Evolutionary conservation across 305 asterid genomes (phyloP).

Genomic region (Caryopteris hybrid): DNA sequence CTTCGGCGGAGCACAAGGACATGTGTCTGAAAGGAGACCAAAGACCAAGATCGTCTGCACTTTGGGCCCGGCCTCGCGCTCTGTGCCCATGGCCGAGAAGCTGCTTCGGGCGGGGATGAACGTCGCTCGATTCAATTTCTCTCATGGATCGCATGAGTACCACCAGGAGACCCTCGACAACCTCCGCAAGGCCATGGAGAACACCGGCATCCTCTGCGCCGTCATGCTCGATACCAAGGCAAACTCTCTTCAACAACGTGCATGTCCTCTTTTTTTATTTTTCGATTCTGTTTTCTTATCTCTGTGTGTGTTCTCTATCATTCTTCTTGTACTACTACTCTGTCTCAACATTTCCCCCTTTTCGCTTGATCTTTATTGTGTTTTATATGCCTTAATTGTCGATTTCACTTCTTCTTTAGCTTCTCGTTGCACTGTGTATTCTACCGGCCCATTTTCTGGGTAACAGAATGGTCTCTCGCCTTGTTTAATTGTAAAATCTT

Average conservation of each 20-base stretch:
- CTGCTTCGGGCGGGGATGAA: constrained; percentile 54
- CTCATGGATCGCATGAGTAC: constrained; percentile 53
- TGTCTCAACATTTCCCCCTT: not conserved
- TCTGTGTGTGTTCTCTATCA: not conserved
- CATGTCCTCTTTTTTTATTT: not conserved
- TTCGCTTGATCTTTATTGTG: not conserved
- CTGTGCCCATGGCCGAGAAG: constrained; percentile 47
- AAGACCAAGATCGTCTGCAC: constrained; percentile 61
- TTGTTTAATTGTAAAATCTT: not conserved
- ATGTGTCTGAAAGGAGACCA: no score
- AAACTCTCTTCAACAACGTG: no score
- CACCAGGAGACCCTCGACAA: constrained; percentile 60
- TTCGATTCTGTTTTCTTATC: not conserved
- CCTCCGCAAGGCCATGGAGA: constrained; percentile 49
- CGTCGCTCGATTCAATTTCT: constrained; percentile 58
- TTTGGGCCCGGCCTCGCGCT: constrained; percentile 51
- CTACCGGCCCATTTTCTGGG: no score
- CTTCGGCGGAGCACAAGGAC: no score
- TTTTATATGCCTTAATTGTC: not conserved
- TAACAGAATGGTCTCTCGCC: not conserved
- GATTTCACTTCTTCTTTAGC: not conserved
- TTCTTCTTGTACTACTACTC: not conserved
- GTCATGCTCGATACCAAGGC: constrained; percentile 53
- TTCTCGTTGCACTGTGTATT: not conserved
- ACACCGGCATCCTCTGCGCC: constrained; percentile 56